A percentile compares a stretch with the other conserved stretches of the same genome.
These are phyloP conservation scores for Globisporangium solare DNA, from an alignment of 352 stramenopile species.

Conservation along the genomic window DNA sequence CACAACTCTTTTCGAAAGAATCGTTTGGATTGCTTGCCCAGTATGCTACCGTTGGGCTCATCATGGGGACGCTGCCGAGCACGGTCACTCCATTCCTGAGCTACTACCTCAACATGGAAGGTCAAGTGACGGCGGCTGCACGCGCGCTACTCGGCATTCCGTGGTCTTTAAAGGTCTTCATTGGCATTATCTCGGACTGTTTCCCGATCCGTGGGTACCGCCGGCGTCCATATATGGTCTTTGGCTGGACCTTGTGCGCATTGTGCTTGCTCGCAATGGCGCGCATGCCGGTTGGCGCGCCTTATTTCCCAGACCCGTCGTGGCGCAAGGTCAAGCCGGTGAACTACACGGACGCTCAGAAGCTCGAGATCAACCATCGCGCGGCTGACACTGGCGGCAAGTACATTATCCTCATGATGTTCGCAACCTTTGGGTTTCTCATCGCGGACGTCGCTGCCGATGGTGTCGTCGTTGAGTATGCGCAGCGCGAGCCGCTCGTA, in stretches of 20 bases:
- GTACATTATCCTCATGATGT: no score
- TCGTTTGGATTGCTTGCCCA: slow-evolving; percentile 52
- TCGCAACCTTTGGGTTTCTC: no score
- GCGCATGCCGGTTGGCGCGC: no score
- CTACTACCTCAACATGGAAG: slow-evolving; percentile 54
- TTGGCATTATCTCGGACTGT: slow-evolving; percentile 55
- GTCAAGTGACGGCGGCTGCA: slow-evolving; percentile 35
- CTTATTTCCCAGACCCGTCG: no score
- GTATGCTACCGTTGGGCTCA: slow-evolving; percentile 50
- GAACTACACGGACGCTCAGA: no score
- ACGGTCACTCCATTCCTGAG: slow-evolving; percentile 52
- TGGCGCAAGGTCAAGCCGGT: no score
- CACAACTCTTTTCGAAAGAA: slow-evolving; percentile 33
- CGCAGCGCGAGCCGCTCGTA: no score
- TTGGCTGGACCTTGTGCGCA: slow-evolving; percentile 38
- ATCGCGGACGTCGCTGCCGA: no score
- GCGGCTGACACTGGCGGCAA: no score
- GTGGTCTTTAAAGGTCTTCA: slow-evolving; percentile 67
- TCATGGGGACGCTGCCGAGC: slow-evolving; percentile 40
- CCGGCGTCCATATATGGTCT: slow-evolving; percentile 49
- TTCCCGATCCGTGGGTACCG: slow-evolving; percentile 50
- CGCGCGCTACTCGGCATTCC: slow-evolving; percentile 38
- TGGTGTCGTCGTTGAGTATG: no score
- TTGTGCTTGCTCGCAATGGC: slow-evolving; percentile 40
- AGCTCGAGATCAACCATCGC: no score